Percentiles rank a stretch among this genome's conserved stretches.
These are phyloP conservation scores for Blastobotrys elegans DNA, from an alignment of 1,139 yeast species.

Conservation along the genomic window DNA sequence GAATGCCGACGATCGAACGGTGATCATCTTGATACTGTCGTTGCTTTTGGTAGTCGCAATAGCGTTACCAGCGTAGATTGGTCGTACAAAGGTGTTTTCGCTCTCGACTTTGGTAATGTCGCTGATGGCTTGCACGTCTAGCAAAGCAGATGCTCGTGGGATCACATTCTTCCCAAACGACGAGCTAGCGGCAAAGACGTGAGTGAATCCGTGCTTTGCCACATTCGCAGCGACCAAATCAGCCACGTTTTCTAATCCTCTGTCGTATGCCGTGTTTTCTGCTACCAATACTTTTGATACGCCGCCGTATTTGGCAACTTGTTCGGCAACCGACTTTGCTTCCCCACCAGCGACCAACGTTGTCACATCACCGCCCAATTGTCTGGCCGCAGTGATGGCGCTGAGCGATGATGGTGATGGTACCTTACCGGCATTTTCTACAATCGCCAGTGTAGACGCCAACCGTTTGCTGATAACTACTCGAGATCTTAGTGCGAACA, in stretches of 20 bases:
- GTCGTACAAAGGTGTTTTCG: constrained; percentile 75
- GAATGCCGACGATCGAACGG: constrained; percentile 85
- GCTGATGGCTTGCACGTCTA: constrained; percentile 83
- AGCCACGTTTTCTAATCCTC: constrained; percentile 36
- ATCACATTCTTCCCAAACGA: constrained; percentile 82
- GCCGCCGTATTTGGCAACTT: constrained; percentile 35
- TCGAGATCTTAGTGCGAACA: constrained; percentile 5
- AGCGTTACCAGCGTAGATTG: constrained; percentile 95
- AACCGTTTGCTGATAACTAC: constrained; percentile 23
- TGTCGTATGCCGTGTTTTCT: constrained; percentile 36
- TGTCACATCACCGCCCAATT: constrained; percentile 37
- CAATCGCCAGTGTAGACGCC: constrained; percentile 65
- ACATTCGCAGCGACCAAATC: constrained; percentile 39
- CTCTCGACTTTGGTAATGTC: constrained; percentile 69
- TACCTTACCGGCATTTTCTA: constrained; percentile 54
- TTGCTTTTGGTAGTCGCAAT: constrained; percentile 71
- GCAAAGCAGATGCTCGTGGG: constrained; percentile 80
- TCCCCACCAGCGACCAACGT: constrained; percentile 40
- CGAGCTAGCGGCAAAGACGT: constrained; percentile 75
- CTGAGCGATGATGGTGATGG: constrained; percentile 61
- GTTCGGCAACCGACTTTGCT: constrained; percentile 33
- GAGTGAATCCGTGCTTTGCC: constrained; percentile 48
- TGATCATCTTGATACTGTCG: constrained; percentile 61
- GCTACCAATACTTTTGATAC: constrained; percentile 38
- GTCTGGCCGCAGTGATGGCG: constrained; percentile 39